These are phyloP conservation scores for Dothistroma septosporum DNA, from an alignment of 2,329 filamentous ascomycete genomes.

Conservation along the genomic window DNA sequence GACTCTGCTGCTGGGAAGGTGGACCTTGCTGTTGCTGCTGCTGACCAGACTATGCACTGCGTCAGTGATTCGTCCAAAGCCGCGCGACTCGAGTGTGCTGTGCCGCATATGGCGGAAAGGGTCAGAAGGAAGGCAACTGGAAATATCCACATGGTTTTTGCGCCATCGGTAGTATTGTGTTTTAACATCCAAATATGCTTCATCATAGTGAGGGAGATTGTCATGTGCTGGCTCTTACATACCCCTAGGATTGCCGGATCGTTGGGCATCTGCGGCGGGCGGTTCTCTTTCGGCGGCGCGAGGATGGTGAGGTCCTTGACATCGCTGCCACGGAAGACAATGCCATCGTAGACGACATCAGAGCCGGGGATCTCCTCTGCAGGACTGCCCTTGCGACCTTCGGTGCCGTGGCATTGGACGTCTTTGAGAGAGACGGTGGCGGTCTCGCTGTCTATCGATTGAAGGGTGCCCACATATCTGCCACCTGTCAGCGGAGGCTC, in stretches of 20 bases:
- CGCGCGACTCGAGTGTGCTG: slow-evolving; percentile 7
- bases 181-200: slow-evolving; percentile 97
- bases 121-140: slow-evolving; percentile 99
- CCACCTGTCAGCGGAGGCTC: slow-evolving; percentile 7
- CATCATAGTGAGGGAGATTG: slow-evolving; percentile 59
- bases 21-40: slow-evolving; percentile 34
- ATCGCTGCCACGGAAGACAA: slow-evolving; percentile 96
- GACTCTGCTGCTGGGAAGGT: slow-evolving; percentile 37
- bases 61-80: slow-evolving; percentile 1
- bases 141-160: slow-evolving; percentile 94
- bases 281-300: slow-evolving; percentile 63
- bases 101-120: slow-evolving; percentile 9
- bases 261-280: slow-evolving; percentile 77
- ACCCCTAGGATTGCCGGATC: slow-evolving; percentile 96
- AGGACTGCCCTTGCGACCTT: slow-evolving; percentile 75
- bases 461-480: slow-evolving; percentile 91
- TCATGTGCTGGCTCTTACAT: slow-evolving; percentile 51
- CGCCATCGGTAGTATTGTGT: slow-evolving; percentile 79
- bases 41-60: slow-evolving; percentile 26
- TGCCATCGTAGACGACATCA: slow-evolving; percentile 93
- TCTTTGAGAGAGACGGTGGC: slow-evolving; percentile 96
- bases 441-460: slow-evolving; percentile 96
- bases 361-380: slow-evolving; percentile 79
- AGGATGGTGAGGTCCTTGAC: slow-evolving; percentile 97
- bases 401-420: slow-evolving; percentile 90